Evolutionary conservation across 2,329 filamentous ascomycete species (phyloP).

Genomic region (Epichloe uncinata): DNA sequence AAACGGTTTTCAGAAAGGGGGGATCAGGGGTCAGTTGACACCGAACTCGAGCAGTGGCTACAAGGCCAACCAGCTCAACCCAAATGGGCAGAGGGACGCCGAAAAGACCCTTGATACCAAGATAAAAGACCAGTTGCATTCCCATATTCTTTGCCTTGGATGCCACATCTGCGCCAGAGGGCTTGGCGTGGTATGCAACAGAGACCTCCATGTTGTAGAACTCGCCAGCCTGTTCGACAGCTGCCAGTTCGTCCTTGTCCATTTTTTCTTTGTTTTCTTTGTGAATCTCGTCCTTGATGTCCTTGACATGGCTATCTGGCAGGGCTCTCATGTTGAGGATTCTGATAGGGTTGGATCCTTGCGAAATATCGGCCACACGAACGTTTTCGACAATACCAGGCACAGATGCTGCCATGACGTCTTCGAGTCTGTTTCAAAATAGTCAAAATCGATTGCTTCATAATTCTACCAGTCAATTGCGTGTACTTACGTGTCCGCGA

Average conservation of each 20-base stretch:
- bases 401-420: constrained; percentile 93
- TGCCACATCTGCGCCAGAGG: constrained; percentile 53
- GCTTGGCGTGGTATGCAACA: constrained; percentile 81
- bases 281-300: constrained; percentile 70
- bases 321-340: constrained; percentile 79
- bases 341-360: constrained; percentile 80
- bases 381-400: constrained; percentile 89
- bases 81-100: constrained; percentile 78
- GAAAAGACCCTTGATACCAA: constrained; percentile 79
- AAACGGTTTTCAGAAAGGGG: constrained; percentile 88
- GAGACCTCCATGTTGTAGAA: constrained; percentile 89
- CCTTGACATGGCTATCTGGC: constrained; percentile 62
- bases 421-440: constrained; percentile 29
- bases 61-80: constrained; percentile 82
- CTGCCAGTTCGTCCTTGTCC: constrained; percentile 75
- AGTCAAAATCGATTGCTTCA: not conserved
- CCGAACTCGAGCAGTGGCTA: constrained; percentile 73
- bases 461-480: not conserved
- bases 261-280: constrained; percentile 65
- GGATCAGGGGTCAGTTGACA: constrained; percentile 80
- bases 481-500: constrained; percentile 60
- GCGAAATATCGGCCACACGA: constrained; percentile 85
- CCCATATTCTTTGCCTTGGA: constrained; percentile 91
- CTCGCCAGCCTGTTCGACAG: constrained; percentile 79
- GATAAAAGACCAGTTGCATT: constrained; percentile 89